phyloP scores from a whole-genome alignment of 1,284 basidiomycete species.

The Psilocybe mexicana region DNA sequence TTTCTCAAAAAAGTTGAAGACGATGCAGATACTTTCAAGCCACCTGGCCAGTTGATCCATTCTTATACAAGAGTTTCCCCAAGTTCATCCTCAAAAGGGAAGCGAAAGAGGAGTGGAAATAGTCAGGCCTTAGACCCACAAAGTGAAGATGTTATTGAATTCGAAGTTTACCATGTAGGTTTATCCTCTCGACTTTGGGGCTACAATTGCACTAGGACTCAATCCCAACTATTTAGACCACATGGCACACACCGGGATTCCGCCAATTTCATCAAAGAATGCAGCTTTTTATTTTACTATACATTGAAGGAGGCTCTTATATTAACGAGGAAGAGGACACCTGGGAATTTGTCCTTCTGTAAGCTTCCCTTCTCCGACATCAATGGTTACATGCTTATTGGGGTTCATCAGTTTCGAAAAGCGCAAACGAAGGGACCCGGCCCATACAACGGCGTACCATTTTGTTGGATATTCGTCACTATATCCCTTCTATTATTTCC shows the following conservation, averaged over 20 bases:
- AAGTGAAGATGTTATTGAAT: slow-evolving; percentile 65
- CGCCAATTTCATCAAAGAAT: slow-evolving; percentile 91
- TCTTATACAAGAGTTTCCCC: slow-evolving; percentile 67
- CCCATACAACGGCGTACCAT: slow-evolving; percentile 71
- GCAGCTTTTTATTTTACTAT: slow-evolving; percentile 93
- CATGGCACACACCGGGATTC: slow-evolving; percentile 89
- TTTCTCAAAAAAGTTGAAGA: slow-evolving; percentile 73
- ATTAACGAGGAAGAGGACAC: slow-evolving; percentile 87
- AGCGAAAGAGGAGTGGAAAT: slow-evolving; percentile 44
- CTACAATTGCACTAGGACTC: background rate
- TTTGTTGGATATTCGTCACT: slow-evolving; percentile 91
- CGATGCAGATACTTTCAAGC: slow-evolving; percentile 76
- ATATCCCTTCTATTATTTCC: slow-evolving; percentile 93
- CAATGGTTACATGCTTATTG: background rate
- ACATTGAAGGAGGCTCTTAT: slow-evolving; percentile 95
- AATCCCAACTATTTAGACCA: slow-evolving; percentile 53
- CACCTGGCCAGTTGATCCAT: slow-evolving; percentile 75
- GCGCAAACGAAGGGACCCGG: slow-evolving; percentile 58
- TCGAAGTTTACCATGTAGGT: slow-evolving; percentile 86
- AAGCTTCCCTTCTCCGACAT: slow-evolving; percentile 32
- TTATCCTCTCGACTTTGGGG: background rate
- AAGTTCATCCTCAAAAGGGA: slow-evolving; percentile 44
- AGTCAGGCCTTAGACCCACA: slow-evolving; percentile 44
- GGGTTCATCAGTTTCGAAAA: slow-evolving; percentile 77
- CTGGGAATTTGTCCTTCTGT: slow-evolving; percentile 88